Evolutionary conservation across 2,329 filamentous ascomycete species (phyloP).

Genomic region (Xylariaceae sp.): DNA sequence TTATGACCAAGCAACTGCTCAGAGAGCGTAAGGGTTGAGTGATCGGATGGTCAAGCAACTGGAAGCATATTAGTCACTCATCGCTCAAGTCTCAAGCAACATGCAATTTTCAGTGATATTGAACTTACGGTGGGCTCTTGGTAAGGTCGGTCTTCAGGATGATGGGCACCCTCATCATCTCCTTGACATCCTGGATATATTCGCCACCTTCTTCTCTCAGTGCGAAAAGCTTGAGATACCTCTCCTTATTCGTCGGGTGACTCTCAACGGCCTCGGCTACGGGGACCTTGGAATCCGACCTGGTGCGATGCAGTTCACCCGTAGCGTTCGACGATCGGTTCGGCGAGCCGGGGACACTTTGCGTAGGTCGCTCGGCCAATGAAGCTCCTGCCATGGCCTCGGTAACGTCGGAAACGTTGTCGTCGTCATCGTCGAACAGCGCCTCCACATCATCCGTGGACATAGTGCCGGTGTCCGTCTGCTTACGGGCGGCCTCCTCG

Average conservation of each 20-base stretch:
- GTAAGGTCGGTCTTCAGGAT: slow-evolving; percentile 96
- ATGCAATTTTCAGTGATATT: not conserved
- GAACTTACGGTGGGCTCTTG: slow-evolving; percentile 98
- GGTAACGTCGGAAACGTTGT: slow-evolving; percentile 81
- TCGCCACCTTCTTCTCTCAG: slow-evolving; percentile 89
- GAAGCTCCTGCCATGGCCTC: slow-evolving; percentile 90
- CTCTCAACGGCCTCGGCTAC: slow-evolving; percentile 68
- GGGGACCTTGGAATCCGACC: slow-evolving; percentile 88
- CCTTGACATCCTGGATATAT: slow-evolving; percentile 95
- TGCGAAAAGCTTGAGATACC: slow-evolving; percentile 85
- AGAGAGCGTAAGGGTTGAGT: slow-evolving; percentile 57
- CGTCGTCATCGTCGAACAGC: slow-evolving; percentile 91
- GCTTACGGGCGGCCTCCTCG: slow-evolving; percentile 85
- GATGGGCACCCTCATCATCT: slow-evolving; percentile 96
- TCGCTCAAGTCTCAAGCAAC: not conserved
- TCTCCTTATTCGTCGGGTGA: slow-evolving; percentile 88
- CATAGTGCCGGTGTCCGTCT: slow-evolving; percentile 91
- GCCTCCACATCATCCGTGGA: slow-evolving; percentile 90
- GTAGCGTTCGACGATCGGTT: slow-evolving; percentile 64
- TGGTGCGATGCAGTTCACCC: slow-evolving; percentile 73
- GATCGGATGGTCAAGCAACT: slow-evolving; percentile 64
- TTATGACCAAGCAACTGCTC: slow-evolving; percentile 9
- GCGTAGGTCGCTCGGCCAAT: slow-evolving; percentile 79
- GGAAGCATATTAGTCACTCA: slow-evolving; percentile 33
- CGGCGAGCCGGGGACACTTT: slow-evolving; percentile 91